Percentiles rank a stretch among this genome's conserved stretches.
These are phyloP conservation scores for Alternaria rosae DNA, from an alignment of 2,329 filamentous ascomycete genomes.

Conservation along the genomic window DNA sequence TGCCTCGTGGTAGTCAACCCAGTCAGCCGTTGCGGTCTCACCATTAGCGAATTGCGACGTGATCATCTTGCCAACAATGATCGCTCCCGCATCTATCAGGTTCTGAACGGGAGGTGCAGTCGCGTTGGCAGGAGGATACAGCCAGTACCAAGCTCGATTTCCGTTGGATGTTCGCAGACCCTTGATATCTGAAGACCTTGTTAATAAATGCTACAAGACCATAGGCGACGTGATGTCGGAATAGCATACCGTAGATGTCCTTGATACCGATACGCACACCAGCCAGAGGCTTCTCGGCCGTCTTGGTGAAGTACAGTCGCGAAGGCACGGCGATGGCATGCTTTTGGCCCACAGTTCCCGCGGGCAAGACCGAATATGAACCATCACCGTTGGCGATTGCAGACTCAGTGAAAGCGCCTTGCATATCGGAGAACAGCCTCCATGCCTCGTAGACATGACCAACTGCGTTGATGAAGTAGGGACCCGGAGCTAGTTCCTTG, in stretches of 20 bases:
- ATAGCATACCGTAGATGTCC: slow-evolving; percentile 60
- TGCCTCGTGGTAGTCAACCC: slow-evolving; percentile 55
- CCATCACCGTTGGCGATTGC: slow-evolving; percentile 50
- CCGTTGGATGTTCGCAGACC: slow-evolving; percentile 65
- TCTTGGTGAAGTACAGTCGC: slow-evolving; percentile 58
- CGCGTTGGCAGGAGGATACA: slow-evolving; percentile 57
- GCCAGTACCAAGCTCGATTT: slow-evolving; percentile 64
- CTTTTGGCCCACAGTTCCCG: slow-evolving; percentile 46
- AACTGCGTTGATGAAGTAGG: slow-evolving; percentile 59
- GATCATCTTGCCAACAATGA: slow-evolving; percentile 57
- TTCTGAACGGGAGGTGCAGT: slow-evolving; percentile 62
- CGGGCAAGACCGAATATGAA: slow-evolving; percentile 54
- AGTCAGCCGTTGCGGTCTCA: slow-evolving; percentile 60
- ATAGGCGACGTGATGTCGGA: neutral
- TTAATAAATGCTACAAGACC: slow-evolving; percentile 36
- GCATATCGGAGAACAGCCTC: slow-evolving; percentile 59
- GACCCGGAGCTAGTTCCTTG: slow-evolving; percentile 52
- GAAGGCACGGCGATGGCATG: slow-evolving; percentile 62
- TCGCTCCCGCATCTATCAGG: slow-evolving; percentile 67
- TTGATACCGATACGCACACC: slow-evolving; percentile 71
- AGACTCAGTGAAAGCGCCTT: slow-evolving; percentile 60
- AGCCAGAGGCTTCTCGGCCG: slow-evolving; percentile 60
- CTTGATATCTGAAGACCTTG: slow-evolving; percentile 61
- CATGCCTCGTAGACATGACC: slow-evolving; percentile 59
- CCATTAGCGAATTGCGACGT: slow-evolving; percentile 57